These are phyloP conservation scores for Lathyrus sativus DNA, from an alignment of 306 rosid genomes.

Conservation along the genomic window DNA sequence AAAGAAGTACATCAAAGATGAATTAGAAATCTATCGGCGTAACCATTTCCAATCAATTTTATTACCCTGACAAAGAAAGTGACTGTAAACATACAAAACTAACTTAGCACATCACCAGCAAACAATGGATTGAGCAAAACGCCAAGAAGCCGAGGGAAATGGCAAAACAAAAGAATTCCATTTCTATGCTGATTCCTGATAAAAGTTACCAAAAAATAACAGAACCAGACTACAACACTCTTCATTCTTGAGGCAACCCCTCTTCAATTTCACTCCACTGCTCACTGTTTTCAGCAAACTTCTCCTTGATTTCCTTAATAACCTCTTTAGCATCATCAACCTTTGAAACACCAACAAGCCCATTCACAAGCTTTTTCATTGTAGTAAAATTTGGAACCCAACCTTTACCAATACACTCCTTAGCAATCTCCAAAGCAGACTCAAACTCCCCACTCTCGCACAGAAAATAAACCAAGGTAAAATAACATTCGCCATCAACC, in stretches of 20 bases:
- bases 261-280: constrained; percentile 77
- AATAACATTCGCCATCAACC: constrained; percentile 59
- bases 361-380: constrained; percentile 70
- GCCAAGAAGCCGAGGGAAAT: constrained; percentile 1
- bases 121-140: constrained; percentile 16
- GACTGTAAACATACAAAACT: constrained; percentile 14
- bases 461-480: constrained; percentile 52
- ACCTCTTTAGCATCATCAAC: constrained; percentile 63
- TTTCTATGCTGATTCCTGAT: constrained; percentile 17
- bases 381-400: constrained; percentile 72
- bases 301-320: constrained; percentile 65
- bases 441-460: constrained; percentile 60
- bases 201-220: constrained; percentile 18
- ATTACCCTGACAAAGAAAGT: constrained; percentile 34
- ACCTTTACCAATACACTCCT: constrained; percentile 64
- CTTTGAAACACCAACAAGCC: constrained; percentile 60
- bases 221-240: background rate
- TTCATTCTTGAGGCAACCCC: constrained; percentile 55
- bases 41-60: constrained; percentile 29
- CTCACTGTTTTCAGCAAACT: constrained; percentile 49
- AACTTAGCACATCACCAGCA: constrained; percentile 9
- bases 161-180: constrained; percentile 31
- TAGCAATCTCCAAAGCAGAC: constrained; percentile 47
- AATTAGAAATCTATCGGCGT: background rate
- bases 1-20: constrained; percentile 7